Base-by-base conservation (phyloP, 2,329 filamentous ascomycete genomes). In the Epichloe gansuensis region DNA sequence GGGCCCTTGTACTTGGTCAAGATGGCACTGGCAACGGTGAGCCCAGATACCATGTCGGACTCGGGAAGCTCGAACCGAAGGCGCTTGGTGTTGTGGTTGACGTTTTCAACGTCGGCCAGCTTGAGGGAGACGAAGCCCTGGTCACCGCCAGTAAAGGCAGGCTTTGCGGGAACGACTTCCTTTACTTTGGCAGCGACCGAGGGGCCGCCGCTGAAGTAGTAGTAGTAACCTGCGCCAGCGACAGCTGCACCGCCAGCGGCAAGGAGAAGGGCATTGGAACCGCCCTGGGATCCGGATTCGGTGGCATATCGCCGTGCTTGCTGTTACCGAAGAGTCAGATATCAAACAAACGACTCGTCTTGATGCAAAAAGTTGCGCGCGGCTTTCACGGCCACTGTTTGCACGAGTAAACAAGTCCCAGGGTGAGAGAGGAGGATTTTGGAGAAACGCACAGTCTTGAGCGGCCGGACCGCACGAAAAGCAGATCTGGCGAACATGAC, bases 31-130 rank as follows among this genome's bases (percentile, higher is more conserved):
- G 91, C 82, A 57, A 95, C 74, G 38, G 78, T 71, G 54, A 98
- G 73, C 44, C 93, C 93, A 53, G 87, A 91, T 50, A 95, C 84
- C 70, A 85, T 81, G 66, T 95, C 85, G 56, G 81, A 76, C 67
- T 94, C 87, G 15, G 88, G 87, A 43, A 97, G 81, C 63, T 84
- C 82, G 71, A 98, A 97, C 61, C 87, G 83, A 66, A 97, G 77
- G 62, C 80, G 84, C 82, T 97, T 97, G 62, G 89, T 94, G 77
- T 97, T 97, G 77, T 90, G 86, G 75, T 89, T 96, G 72, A 96
- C 71, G 45, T 75, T 71, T 71, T 95, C 85, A 48, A 89, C 78
- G 52, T 84, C 81, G 52, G 88, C 80, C 52, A 97, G 76, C 72
- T 86, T 83, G 60, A 97, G 77, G 56, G 82, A 82, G 57, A 96